phyloP scores from a whole-genome alignment of 495 filamentous ascomycete species.

The Penicillium bialowiezense region DNA sequence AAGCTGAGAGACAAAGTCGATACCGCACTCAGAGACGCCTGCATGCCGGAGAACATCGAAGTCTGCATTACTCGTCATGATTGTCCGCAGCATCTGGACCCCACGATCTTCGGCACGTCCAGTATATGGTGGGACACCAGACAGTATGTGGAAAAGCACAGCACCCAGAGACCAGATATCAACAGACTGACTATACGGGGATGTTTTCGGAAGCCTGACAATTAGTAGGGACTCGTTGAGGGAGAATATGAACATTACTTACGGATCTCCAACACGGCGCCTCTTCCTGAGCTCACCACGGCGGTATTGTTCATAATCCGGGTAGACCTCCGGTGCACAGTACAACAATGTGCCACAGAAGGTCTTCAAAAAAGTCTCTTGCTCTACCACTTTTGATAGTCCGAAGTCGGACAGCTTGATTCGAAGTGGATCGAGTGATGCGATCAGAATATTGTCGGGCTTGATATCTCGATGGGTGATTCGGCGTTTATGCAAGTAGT shows the following conservation, averaged over 20 bases:
- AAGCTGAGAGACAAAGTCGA: conserved; percentile 74
- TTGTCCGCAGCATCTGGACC: conserved; percentile 69
- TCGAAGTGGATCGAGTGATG: conserved; percentile 63
- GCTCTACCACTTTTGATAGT: conserved; percentile 85
- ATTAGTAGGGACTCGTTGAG: conserved; percentile 17
- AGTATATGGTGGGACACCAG: conserved; percentile 71
- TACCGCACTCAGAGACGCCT: conserved; percentile 59
- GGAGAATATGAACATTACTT: conserved; percentile 15
- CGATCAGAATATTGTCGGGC: conserved; percentile 92
- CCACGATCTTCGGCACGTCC: conserved; percentile 58
- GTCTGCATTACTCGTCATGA: conserved; percentile 72
- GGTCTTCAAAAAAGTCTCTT: conserved; percentile 88
- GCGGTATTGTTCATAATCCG: conserved; percentile 62
- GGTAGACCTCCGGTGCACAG: conserved; percentile 94
- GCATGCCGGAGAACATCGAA: conserved; percentile 50
- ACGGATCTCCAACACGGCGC: conserved; percentile 48
- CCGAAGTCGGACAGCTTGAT: conserved; percentile 97
- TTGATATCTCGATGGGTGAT: conserved; percentile 98
- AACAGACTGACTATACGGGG: conserved; percentile 79
- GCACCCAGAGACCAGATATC: conserved; percentile 95
- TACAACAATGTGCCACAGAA: conserved; percentile 96
- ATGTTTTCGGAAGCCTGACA: conserved; percentile 40
- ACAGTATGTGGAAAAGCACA: conserved; percentile 80
- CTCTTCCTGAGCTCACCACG: conserved; percentile 48
- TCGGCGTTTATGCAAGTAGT: conserved; percentile 79